Evolutionary conservation across 306 rosid species (phyloP).

Genomic region (Citrullus amarus): DNA sequence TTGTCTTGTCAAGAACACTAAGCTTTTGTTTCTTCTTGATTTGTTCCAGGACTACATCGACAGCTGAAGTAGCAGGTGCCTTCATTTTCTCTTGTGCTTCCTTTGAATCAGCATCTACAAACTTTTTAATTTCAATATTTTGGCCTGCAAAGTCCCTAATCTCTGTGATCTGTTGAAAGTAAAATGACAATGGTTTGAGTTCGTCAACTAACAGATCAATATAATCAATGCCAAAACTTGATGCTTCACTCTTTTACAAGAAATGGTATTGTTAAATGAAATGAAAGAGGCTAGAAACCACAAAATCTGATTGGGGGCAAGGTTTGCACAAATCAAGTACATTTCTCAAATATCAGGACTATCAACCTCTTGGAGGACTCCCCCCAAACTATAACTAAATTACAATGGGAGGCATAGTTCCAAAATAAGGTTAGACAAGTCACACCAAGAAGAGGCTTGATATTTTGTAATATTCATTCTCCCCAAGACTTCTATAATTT

Average conservation of each 20-base stretch:
- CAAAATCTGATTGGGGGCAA: neutral
- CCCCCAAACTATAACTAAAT: neutral
- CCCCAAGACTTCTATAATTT: neutral
- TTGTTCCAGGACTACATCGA: conserved; percentile 77
- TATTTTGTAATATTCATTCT: neutral
- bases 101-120: conserved; percentile 76
- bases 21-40: conserved; percentile 92
- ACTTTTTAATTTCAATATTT: conserved; percentile 74
- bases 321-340: neutral
- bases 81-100: conserved; percentile 66
- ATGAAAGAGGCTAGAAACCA: neutral
- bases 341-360: neutral
- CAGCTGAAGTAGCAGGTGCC: conserved; percentile 65
- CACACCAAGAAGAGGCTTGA: neutral
- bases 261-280: neutral
- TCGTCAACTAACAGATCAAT: neutral
- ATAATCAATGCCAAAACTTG: neutral
- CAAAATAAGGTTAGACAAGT: neutral
- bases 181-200: neutral
- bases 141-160: conserved; percentile 95
- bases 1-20: conserved; percentile 92
- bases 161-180: conserved; percentile 58
- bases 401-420: neutral
- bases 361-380: neutral
- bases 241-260: neutral